Evolutionary conservation across 78 protist species (phyloP).

Genomic region (Dictyostelium intermedium): DNA sequence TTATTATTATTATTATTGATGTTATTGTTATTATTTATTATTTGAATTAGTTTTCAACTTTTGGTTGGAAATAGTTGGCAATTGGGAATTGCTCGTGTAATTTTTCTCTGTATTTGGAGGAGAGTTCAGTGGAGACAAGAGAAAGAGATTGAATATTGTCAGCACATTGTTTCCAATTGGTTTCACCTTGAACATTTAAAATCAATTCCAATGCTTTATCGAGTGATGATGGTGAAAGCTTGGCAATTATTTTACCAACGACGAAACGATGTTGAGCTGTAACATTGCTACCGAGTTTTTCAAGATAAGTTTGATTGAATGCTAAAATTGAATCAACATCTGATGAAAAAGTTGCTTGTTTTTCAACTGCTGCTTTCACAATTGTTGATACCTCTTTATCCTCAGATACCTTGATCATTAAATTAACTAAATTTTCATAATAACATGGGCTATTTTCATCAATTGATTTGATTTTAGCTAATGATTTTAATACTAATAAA

Average conservation of each 20-base stretch:
- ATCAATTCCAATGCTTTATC: neutral
- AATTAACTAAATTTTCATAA: neutral
- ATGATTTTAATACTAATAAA: constrained; percentile 2
- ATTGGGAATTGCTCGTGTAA: constrained; percentile 33
- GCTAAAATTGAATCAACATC: neutral
- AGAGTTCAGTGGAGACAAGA: neutral
- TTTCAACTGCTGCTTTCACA: neutral
- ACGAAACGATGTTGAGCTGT: constrained; percentile 30
- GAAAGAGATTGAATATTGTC: neutral
- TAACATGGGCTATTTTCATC: neutral
- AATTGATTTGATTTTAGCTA: constrained; percentile 5
- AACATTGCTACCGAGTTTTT: neutral
- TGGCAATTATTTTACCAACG: neutral
- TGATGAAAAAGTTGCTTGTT: neutral
- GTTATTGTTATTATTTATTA: neutral
- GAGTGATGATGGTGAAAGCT: neutral
- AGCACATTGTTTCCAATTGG: constrained; percentile 7
- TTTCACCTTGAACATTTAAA: constrained; percentile 16
- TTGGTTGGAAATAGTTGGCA: constrained; percentile 16
- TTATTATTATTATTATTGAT: neutral
- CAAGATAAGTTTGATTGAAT: neutral
- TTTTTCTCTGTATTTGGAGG: neutral
- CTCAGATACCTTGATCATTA: neutral
- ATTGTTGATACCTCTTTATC: neutral
- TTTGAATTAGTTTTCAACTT: neutral